A percentile compares a stretch with the other conserved stretches of the same genome.
These are phyloP conservation scores for Daldinia decipiens DNA, from an alignment of 495 filamentous ascomycete genomes.

Conservation along the genomic window DNA sequence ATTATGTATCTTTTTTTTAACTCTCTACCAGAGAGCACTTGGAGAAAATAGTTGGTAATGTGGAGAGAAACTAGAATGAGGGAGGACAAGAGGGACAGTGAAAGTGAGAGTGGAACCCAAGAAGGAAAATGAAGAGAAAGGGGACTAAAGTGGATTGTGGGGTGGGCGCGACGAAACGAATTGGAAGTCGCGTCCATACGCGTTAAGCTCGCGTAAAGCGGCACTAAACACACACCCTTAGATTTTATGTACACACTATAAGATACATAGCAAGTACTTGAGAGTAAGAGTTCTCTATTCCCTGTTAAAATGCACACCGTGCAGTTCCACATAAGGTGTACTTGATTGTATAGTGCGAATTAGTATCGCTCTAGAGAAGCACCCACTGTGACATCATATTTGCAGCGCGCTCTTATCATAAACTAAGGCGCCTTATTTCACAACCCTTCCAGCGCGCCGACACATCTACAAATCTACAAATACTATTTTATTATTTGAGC, in stretches of 20 bases:
- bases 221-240: conserved; percentile 29
- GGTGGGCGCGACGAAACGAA: conserved; percentile 33
- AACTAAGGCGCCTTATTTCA: conserved; percentile 1
- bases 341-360: not conserved
- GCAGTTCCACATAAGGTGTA: too few species aligned
- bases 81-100: conserved; percentile 4
- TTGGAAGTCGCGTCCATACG: conserved; percentile 23
- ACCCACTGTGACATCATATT: conserved; percentile 40
- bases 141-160: conserved; percentile 24
- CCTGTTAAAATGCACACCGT: not conserved
- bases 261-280: not conserved
- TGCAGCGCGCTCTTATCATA: not conserved
- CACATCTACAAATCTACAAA: not conserved
- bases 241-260: not conserved
- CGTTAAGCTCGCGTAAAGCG: conserved; percentile 55
- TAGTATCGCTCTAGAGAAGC: not conserved
- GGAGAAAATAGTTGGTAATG: not conserved
- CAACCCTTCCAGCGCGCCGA: not conserved
- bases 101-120: not conserved
- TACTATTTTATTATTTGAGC: not conserved
- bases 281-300: not conserved
- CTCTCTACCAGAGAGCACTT: not conserved
- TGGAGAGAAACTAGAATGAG: conserved; percentile 2
- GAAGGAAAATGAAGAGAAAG: conserved; percentile 14
- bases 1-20: conserved; percentile 44